A percentile compares a stretch with the other conserved stretches of the same genome.
Evolutionary conservation across 495 filamentous ascomycete genomes (phyloP).

Genomic region (Aspergillus cristatus): DNA sequence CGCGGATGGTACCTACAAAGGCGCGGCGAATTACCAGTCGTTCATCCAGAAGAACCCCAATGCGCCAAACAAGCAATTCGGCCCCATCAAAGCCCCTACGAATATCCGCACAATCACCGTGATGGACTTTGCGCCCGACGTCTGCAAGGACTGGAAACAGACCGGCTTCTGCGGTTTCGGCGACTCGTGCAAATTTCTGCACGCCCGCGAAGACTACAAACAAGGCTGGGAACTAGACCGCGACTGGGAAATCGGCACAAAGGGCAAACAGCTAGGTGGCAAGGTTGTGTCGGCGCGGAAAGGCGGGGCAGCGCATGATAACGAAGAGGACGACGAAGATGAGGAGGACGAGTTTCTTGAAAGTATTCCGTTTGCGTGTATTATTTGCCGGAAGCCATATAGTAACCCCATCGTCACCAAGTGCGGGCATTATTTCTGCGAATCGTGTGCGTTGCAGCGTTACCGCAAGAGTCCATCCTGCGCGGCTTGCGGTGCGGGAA

Average conservation of each 20-base stretch:
- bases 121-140: slow-evolving; percentile 86
- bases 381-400: slow-evolving; percentile 80
- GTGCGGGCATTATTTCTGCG: slow-evolving; percentile 94
- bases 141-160: slow-evolving; percentile 92
- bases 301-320: slow-evolving; percentile 28
- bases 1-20: slow-evolving; percentile 67
- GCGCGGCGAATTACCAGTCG: slow-evolving; percentile 57
- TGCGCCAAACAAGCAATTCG: slow-evolving; percentile 60
- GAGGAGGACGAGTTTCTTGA: slow-evolving; percentile 72
- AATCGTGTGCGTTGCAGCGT: slow-evolving; percentile 72
- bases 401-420: slow-evolving; percentile 76
- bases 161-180: slow-evolving; percentile 61
- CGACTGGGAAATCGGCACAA: slow-evolving; percentile 83
- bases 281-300: slow-evolving; percentile 49
- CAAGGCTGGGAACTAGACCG: slow-evolving; percentile 91
- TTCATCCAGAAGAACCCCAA: slow-evolving; percentile 81
- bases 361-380: slow-evolving; percentile 90
- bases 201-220: slow-evolving; percentile 79
- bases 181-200: slow-evolving; percentile 77
- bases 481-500: slow-evolving; percentile 75
- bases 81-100: slow-evolving; percentile 79
- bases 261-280: slow-evolving; percentile 59
- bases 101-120: slow-evolving; percentile 88
- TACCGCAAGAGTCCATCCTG: slow-evolving; percentile 79
- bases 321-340: slow-evolving; percentile 44